phyloP scores from a whole-genome alignment of 176 grass and related monocot genomes.

The Aegilops tauschii region DNA sequence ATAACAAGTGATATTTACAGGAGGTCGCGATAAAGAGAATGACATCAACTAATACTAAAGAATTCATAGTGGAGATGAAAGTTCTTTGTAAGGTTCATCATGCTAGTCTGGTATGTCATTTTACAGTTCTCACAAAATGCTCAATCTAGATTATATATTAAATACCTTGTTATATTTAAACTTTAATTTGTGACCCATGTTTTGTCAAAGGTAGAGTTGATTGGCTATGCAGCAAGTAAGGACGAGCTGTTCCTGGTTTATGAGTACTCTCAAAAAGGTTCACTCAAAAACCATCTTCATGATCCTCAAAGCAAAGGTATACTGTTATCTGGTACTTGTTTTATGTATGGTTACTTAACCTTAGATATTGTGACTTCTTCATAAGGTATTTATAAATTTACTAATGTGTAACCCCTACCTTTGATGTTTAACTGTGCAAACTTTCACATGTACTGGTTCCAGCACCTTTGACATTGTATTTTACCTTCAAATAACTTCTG shows the following conservation, averaged over 20 bases:
- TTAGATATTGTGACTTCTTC: neutral
- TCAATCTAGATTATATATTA: conserved; percentile 8
- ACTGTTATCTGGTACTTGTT: neutral
- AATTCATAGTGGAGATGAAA: conserved; percentile 97
- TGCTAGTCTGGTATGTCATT: conserved; percentile 83
- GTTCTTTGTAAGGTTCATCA: conserved; percentile 99
- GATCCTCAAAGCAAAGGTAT: conserved; percentile 94
- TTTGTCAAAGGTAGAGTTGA: conserved; percentile 99
- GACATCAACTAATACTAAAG: conserved; percentile 95
- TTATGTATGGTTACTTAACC: conserved; percentile 17
- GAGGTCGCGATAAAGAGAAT: conserved; percentile 99
- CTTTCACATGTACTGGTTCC: conserved; percentile 8
- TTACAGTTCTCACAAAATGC: conserved; percentile 18
- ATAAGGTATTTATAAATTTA: conserved; percentile 6
- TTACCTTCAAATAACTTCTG: neutral
- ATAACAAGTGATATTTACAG: conserved; percentile 41
- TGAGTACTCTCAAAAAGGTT: conserved; percentile 94
- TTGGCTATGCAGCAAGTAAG: conserved; percentile 90
- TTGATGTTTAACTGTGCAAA: neutral
- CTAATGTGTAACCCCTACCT: neutral
- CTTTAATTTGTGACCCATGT: conserved; percentile 44
- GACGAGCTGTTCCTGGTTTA: conserved; percentile 95
- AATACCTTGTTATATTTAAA: conserved; percentile 18
- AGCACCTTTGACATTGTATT: conserved; percentile 6
- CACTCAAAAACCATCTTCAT: conserved; percentile 91